Conservation (phyloP, 2,329 filamentous ascomycete genomes). For the Periconia sp. region DNA sequence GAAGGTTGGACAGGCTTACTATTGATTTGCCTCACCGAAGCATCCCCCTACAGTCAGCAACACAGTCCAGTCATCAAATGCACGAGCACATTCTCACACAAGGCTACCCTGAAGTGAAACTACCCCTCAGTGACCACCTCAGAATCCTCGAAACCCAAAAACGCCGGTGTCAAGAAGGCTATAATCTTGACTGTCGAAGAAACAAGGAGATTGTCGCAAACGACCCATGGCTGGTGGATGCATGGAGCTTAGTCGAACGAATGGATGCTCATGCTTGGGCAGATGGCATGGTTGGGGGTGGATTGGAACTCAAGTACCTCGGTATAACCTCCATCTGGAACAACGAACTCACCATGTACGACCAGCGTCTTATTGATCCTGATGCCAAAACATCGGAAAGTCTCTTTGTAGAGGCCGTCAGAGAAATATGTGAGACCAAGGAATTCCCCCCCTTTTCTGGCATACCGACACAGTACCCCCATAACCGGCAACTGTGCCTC, state of each 20-base stretch:
- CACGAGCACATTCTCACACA: constrained; percentile 42
- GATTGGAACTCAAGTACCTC: constrained; percentile 73
- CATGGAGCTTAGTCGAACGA: constrained; percentile 78
- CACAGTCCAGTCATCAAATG: constrained; percentile 34
- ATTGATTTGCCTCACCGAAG: constrained; percentile 36
- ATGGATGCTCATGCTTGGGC: constrained; percentile 64
- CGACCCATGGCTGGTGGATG: constrained; percentile 72
- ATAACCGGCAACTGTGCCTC: constrained; percentile 74
- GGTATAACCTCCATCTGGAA: constrained; percentile 74
- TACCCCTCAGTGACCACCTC: constrained; percentile 37
- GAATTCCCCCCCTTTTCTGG: constrained; percentile 66
- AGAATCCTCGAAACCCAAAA: constrained; percentile 46
- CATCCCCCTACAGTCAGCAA: constrained; percentile 27
- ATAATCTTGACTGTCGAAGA: constrained; percentile 59
- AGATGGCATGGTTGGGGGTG: constrained; percentile 69
- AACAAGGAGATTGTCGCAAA: constrained; percentile 71
- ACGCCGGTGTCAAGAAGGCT: constrained; percentile 59
- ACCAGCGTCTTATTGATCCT: constrained; percentile 37
- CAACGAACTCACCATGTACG: constrained; percentile 63
- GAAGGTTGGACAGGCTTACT: constrained; percentile 31
- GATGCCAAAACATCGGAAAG: constrained; percentile 56
- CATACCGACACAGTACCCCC: constrained; percentile 63
- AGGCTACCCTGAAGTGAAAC: constrained; percentile 36
- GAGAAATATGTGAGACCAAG: constrained; percentile 64
- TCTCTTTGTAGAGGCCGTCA: constrained; percentile 57